Evolutionary conservation across 2,329 filamentous ascomycete genomes (phyloP), one percentile per base, ranked within the genome.

Genomic region (Basipetospora chlamydospora): DNA sequence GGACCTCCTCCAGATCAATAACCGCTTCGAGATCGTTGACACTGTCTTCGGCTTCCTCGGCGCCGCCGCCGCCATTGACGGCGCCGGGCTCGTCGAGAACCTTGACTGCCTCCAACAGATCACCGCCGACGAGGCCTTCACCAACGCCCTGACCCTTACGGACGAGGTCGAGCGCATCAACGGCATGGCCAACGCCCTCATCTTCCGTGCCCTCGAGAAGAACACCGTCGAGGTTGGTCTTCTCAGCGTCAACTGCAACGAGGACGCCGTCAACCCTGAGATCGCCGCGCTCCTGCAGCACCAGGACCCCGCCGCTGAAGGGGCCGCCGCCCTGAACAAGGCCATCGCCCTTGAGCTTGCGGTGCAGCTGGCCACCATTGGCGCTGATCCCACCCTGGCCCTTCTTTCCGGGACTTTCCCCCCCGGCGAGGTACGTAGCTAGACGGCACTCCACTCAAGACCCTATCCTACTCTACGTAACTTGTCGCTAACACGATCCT

Each of bases 41-140:
- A 52, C 64, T 11, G 55, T 70, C 32, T 72, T 70, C 45, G 61
- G 55, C 28, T 58, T 66, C 6, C 55, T 66, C 21, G 70, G 70
- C 40, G 60, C 65, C 41, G 60, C 55, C 6, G 66, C 70, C 2
- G 70, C 66, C 0, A 53, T 58, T 3, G 49, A 51, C 6, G 41
- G 61, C 26, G 52, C 56, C 13, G 45, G 45, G 21, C 29, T 44
- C 16, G 53, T 58, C 35, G 41, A 46, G 37, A 49, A 58, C 39
- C 45, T 56, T 20, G 55, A 56, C 46, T 58, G 55, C 37, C 48
- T 58, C 33, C 53, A 58, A 43, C 55, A 58, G 45, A 58, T 54
- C 37, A 58, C 59, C 13, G 64, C 66, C 6, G 66, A 70, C 46
- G 63, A 66, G 50, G 66, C 66, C 32, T 69, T 70, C 54, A 69